Percentiles rank a stretch among this genome's conserved stretches.
phyloP scores from a whole-genome alignment of 768 basidiomycete species.

The Suillus americanus region DNA sequence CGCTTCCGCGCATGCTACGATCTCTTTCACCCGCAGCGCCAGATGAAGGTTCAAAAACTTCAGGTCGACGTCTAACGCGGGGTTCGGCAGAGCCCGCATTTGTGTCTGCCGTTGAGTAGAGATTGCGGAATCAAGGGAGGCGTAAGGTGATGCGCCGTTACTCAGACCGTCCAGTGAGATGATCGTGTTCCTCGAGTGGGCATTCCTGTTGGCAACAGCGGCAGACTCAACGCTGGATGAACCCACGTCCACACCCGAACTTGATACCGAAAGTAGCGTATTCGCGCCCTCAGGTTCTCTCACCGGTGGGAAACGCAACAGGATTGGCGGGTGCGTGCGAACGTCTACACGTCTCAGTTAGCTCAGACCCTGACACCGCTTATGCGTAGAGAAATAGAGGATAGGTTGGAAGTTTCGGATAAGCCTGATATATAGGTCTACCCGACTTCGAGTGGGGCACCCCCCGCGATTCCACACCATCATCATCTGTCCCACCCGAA shows the following conservation, averaged over 20 bases:
- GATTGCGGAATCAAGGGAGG: constrained; percentile 46
- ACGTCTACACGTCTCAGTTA: constrained; percentile 44
- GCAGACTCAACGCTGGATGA: neutral
- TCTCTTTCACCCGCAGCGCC: constrained; percentile 56
- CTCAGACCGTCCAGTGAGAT: constrained; percentile 35
- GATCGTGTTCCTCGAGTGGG: neutral
- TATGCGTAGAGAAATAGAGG: neutral
- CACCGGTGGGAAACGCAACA: constrained; percentile 57
- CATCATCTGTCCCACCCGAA: neutral
- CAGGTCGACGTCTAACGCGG: constrained; percentile 53
- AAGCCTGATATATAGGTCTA: neutral
- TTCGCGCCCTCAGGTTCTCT: constrained; percentile 4
- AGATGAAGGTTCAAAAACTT: constrained; percentile 63
- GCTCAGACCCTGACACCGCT: neutral
- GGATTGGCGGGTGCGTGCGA: constrained; percentile 63
- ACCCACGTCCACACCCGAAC: neutral
- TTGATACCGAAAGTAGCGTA: neutral
- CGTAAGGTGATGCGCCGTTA: constrained; percentile 43
- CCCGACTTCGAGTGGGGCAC: neutral
- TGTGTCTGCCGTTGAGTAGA: constrained; percentile 15
- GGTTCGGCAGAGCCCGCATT: constrained; percentile 44
- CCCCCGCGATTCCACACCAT: neutral
- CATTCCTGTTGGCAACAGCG: neutral
- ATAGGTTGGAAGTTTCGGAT: neutral
- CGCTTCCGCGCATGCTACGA: constrained; percentile 68